Evolutionary conservation across 2,329 filamentous ascomycete genomes (phyloP).

Genomic region (Leptoxyphium fumago): DNA sequence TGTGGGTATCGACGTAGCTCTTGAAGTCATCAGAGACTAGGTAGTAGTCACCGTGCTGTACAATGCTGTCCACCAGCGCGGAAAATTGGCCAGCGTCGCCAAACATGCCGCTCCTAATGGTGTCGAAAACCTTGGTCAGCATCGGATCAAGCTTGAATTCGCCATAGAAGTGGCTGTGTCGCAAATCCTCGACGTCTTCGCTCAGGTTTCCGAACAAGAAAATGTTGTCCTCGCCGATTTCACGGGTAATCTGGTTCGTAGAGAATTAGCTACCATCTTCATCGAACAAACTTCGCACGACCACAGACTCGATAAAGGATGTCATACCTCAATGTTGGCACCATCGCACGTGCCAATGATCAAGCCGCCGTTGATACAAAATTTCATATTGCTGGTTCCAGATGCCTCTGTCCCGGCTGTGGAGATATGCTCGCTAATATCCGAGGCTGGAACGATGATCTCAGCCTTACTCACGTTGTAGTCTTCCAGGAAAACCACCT

Average conservation of each 20-base stretch:
- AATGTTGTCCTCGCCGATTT: constrained; percentile 92
- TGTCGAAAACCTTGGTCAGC: constrained; percentile 67
- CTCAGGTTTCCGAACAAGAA: constrained; percentile 95
- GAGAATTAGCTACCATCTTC: constrained; percentile 30
- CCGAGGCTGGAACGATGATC: constrained; percentile 85
- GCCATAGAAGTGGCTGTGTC: constrained; percentile 77
- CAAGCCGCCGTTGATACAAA: constrained; percentile 89
- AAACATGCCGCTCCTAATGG: constrained; percentile 67
- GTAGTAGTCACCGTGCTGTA: constrained; percentile 93
- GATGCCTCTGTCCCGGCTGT: constrained; percentile 83
- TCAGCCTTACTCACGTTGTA: constrained; percentile 99
- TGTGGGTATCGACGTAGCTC: constrained; percentile 83
- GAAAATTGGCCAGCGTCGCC: constrained; percentile 65
- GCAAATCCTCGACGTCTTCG: constrained; percentile 92
- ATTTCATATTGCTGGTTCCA: constrained; percentile 99
- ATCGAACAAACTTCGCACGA: constrained; percentile 25
- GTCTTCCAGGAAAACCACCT: constrained; percentile 94
- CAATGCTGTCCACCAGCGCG: constrained; percentile 71
- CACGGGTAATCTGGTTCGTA: constrained; percentile 68
- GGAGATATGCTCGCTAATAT: constrained; percentile 96
- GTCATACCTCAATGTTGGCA: constrained; percentile 59
- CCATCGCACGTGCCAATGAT: constrained; percentile 98
- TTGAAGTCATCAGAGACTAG: constrained; percentile 95
- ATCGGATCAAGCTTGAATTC: constrained; percentile 62
- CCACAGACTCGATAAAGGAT: neutral